Conservation (phyloP, 2,329 filamentous ascomycete species). For the Penicillium sp. region DNA sequence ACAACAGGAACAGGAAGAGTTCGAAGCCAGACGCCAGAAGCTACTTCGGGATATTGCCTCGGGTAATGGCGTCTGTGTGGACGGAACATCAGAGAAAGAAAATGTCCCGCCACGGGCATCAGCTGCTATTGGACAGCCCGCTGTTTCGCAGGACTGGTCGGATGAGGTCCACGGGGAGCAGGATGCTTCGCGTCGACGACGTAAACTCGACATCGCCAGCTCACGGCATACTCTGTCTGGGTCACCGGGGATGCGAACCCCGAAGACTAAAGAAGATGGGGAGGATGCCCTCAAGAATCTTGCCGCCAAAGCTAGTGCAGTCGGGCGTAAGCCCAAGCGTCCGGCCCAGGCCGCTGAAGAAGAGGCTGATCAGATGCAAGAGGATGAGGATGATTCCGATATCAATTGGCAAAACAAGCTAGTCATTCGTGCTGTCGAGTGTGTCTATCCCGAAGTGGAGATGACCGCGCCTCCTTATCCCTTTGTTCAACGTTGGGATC, state of each 20-base stretch:
- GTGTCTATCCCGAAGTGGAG: constrained; percentile 63
- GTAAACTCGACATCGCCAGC: constrained; percentile 56
- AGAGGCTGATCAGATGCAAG: constrained; percentile 1
- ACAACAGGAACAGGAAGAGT: constrained; percentile 40
- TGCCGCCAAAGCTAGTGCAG: constrained; percentile 50
- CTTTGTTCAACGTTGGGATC: constrained; percentile 85
- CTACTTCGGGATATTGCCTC: constrained; percentile 51
- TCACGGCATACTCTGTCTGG: constrained; percentile 67
- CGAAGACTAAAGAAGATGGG: constrained; percentile 66
- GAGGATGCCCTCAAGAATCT: constrained; percentile 59
- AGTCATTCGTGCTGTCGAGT: constrained; percentile 75
- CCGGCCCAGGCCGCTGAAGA: not conserved
- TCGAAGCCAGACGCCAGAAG: constrained; percentile 51
- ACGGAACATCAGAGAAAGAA: constrained; percentile 30
- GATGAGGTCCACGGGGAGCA: constrained; percentile 12
- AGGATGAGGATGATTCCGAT: constrained; percentile 47
- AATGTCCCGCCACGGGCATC: constrained; percentile 24
- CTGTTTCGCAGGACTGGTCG: constrained; percentile 10
- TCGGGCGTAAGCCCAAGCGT: not conserved
- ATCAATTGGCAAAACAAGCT: constrained; percentile 73
- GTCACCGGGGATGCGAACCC: constrained; percentile 65
- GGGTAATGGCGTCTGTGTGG: constrained; percentile 51
- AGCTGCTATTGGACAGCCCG: constrained; percentile 9
- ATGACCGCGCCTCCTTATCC: constrained; percentile 80
- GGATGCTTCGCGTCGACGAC: constrained; percentile 36